A percentile compares a stretch with the other conserved stretches of the same genome.
Evolutionary conservation across 176 grass and related monocot genomes (phyloP).

Genomic region (Thalia dealbata): DNA sequence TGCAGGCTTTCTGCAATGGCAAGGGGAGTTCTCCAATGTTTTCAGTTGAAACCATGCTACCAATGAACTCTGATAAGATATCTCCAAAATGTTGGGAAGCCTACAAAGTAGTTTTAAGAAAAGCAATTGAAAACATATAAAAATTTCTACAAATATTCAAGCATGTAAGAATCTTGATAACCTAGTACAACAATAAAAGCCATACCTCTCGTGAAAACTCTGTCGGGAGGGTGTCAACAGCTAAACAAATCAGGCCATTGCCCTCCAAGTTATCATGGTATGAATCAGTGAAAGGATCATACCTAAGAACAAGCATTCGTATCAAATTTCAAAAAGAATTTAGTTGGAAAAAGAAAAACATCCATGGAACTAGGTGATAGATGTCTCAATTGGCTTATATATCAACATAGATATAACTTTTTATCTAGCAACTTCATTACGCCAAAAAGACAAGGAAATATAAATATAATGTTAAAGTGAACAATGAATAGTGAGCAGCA

Average conservation of each 20-base stretch:
- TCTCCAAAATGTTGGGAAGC: conserved; percentile 96
- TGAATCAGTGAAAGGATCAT: conserved; percentile 60
- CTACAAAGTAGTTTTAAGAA: conserved; percentile 29
- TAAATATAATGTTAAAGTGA: background rate
- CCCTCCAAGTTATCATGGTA: conserved; percentile 75
- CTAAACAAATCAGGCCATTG: conserved; percentile 71
- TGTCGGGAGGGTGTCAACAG: conserved; percentile 90
- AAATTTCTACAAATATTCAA: background rate
- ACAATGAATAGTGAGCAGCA: background rate
- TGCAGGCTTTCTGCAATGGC: conserved; percentile 79
- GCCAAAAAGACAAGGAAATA: background rate
- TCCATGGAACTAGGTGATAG: background rate
- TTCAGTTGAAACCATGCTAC: conserved; percentile 51
- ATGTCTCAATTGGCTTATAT: background rate
- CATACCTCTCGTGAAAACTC: conserved; percentile 87
- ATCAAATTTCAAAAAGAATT: background rate
- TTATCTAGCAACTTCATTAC: background rate
- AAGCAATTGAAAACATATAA: background rate
- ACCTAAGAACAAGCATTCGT: conserved; percentile 29
- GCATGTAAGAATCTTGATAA: background rate
- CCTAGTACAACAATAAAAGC: background rate
- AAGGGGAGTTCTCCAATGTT: conserved; percentile 57
- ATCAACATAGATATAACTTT: background rate
- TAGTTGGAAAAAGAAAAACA: background rate
- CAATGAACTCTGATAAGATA: conserved; percentile 68